A percentile compares a stretch with the other conserved stretches of the same genome.
These are phyloP conservation scores for Aspergillus sp. DNA, from an alignment of 2,329 filamentous ascomycete species.

Conservation along the genomic window DNA sequence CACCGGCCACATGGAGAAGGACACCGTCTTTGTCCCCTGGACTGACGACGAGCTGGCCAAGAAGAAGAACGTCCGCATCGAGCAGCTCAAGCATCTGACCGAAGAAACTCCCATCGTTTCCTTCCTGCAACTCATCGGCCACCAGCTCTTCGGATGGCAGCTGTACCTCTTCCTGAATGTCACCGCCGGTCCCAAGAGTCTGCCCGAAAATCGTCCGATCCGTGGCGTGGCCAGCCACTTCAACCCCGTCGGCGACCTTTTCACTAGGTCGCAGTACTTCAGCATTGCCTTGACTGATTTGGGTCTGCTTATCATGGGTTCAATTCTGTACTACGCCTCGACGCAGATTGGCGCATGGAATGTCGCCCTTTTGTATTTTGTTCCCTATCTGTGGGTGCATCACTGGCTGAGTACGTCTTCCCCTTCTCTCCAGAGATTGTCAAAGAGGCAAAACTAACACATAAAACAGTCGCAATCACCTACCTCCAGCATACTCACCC, in stretches of 20 bases:
- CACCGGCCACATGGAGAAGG: slow-evolving; percentile 68
- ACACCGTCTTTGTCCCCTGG: slow-evolving; percentile 65
- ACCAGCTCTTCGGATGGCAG: slow-evolving; percentile 68
- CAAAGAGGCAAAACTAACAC: background rate
- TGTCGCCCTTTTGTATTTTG: slow-evolving; percentile 60
- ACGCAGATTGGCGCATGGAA: slow-evolving; percentile 59
- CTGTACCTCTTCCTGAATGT: slow-evolving; percentile 64
- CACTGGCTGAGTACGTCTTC: slow-evolving; percentile 64
- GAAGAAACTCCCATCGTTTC: slow-evolving; percentile 65
- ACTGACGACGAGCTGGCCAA: slow-evolving; percentile 39
- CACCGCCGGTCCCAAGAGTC: slow-evolving; percentile 52
- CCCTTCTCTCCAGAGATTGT: background rate
- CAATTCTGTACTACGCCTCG: slow-evolving; percentile 55
- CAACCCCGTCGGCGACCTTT: slow-evolving; percentile 63
- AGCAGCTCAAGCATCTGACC: slow-evolving; percentile 53
- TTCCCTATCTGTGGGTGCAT: slow-evolving; percentile 71
- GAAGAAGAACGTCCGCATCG: slow-evolving; percentile 48
- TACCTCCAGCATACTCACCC: slow-evolving; percentile 72
- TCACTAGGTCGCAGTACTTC: slow-evolving; percentile 58
- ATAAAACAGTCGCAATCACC: slow-evolving; percentile 64
- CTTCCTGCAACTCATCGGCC: slow-evolving; percentile 57
- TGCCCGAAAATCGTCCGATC: slow-evolving; percentile 32
- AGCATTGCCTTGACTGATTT: slow-evolving; percentile 63
- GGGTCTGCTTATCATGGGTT: slow-evolving; percentile 57
- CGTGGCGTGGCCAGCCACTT: slow-evolving; percentile 54